Base-by-base conservation (phyloP, 2,329 filamentous ascomycete species). In the Fusarium sp. region DNA sequence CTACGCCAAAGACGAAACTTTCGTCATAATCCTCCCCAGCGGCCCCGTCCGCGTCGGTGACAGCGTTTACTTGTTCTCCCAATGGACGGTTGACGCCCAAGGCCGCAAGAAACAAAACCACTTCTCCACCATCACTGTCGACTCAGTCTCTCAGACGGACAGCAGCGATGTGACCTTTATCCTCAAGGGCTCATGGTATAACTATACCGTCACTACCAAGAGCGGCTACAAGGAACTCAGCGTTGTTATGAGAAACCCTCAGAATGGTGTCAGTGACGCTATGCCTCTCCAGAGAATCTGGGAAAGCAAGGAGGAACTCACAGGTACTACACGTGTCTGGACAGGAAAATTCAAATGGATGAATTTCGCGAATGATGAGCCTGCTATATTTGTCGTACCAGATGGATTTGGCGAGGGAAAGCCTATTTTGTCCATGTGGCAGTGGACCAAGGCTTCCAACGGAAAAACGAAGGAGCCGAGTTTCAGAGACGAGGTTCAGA, bases 261-360 rank as follows among this genome's bases (percentile, higher is more conserved):
- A 23, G 1, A 14, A 11, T 2, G 47, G 47, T 0, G 50, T 37
- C 3, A 63, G 59, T 5, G 25, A 21, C 0, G 47, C 49, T 8
- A 60, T 68, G 41, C 2, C 48, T 2, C 23, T 72, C 0, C 5
- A 69, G 2, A 61, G 69, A 0, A 45, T 69, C 34, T 73, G 64
- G 63, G 28, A 71, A 37, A 59, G 71, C 20, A 12, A 72, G 0
- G 11, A 49, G 14, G 66, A 71, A 1, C 55, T 46, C 2, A 68
- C 55, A 12, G 60, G 41, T 0, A 45, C 45, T 3, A 32, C 40
- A 0, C 56, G 71, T 3, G 56, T 74, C 3, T 74, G 71, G 71
- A 72, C 71, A 11, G 71, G 72, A 11, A 74, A 74, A 49, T 48
- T 71, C 56, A 71, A 64, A 40, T 74, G 63, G 59, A 4, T 49